Base-by-base conservation (phyloP, 2,329 filamentous ascomycete genomes). In the Phyllachora maydis region DNA sequence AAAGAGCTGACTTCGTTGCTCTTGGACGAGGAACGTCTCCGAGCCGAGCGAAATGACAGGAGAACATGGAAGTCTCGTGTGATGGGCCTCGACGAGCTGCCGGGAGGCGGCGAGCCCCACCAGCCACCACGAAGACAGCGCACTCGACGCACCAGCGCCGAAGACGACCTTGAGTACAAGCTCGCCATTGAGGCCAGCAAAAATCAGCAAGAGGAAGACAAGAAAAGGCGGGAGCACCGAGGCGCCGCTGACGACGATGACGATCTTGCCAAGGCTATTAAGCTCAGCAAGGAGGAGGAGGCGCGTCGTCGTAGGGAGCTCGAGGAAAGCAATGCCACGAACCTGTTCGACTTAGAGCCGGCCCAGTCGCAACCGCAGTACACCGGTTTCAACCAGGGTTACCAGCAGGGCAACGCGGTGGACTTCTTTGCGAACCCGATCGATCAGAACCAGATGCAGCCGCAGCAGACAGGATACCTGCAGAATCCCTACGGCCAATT, bases 361-460 rank as follows among this genome's bases (percentile, higher is more conserved):
- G 47, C 57, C 13, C 66, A 72, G 39, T 52, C 66, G 25, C 74
- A 81, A 37, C 65, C 76, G 17, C 79, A 83, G 49, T 68, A 66
- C 19, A 95, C 83, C 9, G 85, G 82, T 17, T 82, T 81, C 54
- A 95, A 93, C 48, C 83, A 92, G 51, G 85, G 85, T 22, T 98
- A 98, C 41, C 83, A 95, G 53, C 88, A 98, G 50, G 85, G 92
- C 43, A 76, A 76, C 27, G 79, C 81, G 8, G 88, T 98, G 11
- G 88, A 98, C 49, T 95, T 90, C 68, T 88, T 90, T 38, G 88
- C 85, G 28, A 98, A 98, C 46, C 81, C 83, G 8, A 74, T 95
- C 39, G 78, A 85, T 36, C 73, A 78, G 42, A 61, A 73, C 35
- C 71, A 83, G 43, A 61, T 75, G 34, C 69, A 81, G 45, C 62